phyloP scores from a whole-genome alignment of 2,329 filamentous ascomycete genomes.

The Macrophomina tecta region DNA sequence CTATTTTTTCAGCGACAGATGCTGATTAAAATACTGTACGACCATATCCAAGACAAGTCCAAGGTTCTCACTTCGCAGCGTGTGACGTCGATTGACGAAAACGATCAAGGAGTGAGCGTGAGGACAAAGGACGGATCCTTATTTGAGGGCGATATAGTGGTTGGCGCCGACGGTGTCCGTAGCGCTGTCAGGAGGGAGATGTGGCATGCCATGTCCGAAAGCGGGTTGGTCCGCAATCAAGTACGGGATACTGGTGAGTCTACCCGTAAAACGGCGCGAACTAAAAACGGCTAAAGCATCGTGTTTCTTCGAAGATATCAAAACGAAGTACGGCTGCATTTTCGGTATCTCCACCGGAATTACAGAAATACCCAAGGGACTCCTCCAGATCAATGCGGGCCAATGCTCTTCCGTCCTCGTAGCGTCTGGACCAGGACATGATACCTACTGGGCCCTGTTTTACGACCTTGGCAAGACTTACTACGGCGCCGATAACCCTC shows the following conservation, averaged over 20 bases:
- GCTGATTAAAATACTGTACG: conserved; percentile 35
- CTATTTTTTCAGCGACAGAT: conserved; percentile 36
- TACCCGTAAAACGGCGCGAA: not conserved
- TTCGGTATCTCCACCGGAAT: conserved; percentile 1
- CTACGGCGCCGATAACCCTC: conserved; percentile 35
- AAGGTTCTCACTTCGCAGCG: conserved; percentile 32
- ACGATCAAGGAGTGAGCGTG: not conserved
- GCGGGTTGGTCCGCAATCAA: not conserved
- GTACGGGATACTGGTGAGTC: not conserved
- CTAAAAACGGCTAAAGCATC: not conserved
- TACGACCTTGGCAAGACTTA: conserved; percentile 35
- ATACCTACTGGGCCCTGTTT: conserved; percentile 35
- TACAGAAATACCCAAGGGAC: not conserved
- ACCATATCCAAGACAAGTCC: conserved; percentile 34
- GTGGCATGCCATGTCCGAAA: not conserved
- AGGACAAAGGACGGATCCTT: conserved; percentile 18
- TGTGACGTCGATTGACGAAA: not conserved
- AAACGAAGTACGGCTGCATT: not conserved
- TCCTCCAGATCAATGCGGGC: conserved; percentile 24
- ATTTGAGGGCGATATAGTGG: conserved; percentile 18
- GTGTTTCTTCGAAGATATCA: not conserved
- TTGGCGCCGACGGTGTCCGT: conserved; percentile 28
- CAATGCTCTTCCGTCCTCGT: conserved; percentile 30
- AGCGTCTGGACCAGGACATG: conserved; percentile 31
- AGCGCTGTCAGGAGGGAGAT: conserved; percentile 14